These are phyloP conservation scores for Tulasnella sp. DNA, from an alignment of 768 basidiomycete genomes.

Conservation along the genomic window DNA sequence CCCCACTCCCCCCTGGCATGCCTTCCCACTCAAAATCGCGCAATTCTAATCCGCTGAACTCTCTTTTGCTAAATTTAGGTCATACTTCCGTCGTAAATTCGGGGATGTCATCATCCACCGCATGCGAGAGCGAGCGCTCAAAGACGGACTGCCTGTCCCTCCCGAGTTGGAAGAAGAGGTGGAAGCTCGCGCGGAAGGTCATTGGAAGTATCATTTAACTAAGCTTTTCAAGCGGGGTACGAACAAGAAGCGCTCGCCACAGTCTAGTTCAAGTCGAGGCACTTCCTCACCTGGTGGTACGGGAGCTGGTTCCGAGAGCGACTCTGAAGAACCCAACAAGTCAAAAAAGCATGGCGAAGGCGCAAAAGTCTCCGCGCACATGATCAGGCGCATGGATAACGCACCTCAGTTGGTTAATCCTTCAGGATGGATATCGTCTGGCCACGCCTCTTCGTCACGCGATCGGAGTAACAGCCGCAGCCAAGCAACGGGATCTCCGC, in stretches of 20 bases:
- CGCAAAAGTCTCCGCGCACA: constrained; percentile 53
- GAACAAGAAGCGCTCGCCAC: not conserved
- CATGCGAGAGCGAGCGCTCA: constrained; percentile 12
- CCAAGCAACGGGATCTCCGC: not conserved
- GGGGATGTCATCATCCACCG: constrained; percentile 44
- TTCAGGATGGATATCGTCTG: constrained; percentile 63
- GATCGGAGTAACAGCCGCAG: not conserved
- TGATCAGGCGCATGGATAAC: constrained; percentile 67
- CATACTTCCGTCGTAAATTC: constrained; percentile 69
- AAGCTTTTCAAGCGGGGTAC: constrained; percentile 3
- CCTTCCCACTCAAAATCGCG: constrained; percentile 9
- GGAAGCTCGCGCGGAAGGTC: constrained; percentile 18
- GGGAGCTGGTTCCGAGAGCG: constrained; percentile 2
- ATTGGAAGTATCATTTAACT: not conserved
- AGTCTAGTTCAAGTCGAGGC: not conserved
- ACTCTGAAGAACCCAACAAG: not conserved
- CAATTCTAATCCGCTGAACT: not conserved
- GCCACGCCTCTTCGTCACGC: constrained; percentile 7
- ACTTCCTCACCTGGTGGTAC: not conserved
- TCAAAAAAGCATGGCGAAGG: not conserved
- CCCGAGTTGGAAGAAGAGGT: constrained; percentile 25
- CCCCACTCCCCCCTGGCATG: not conserved
- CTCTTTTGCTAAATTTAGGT: constrained; percentile 39
- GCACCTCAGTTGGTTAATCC: constrained; percentile 68
- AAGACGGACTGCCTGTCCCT: constrained; percentile 11